Evolutionary conservation across 352 stramenopile species (phyloP).

Genomic region (Lagenidium giganteum): DNA sequence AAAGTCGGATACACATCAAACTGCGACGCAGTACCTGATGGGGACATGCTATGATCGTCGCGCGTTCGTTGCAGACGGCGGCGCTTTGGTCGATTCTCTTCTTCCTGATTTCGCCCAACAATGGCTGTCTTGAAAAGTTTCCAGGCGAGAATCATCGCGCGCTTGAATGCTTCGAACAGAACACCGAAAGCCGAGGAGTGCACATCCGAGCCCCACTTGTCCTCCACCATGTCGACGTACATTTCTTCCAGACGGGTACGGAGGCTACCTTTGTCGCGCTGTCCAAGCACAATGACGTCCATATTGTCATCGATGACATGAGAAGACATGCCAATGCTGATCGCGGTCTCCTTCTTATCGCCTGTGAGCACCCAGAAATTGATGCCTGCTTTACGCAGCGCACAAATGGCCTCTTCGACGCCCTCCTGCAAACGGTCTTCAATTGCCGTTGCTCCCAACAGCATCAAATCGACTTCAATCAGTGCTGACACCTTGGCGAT

Average conservation of each 20-base stretch:
- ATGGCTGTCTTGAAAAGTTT: slow-evolving; percentile 61
- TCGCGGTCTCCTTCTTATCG: slow-evolving; percentile 85
- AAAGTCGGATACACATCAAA: slow-evolving; percentile 67
- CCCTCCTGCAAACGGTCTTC: slow-evolving; percentile 92
- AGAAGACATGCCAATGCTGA: slow-evolving; percentile 87
- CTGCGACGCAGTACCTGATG: slow-evolving; percentile 29
- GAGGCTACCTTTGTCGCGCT: slow-evolving; percentile 73
- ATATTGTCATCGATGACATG: slow-evolving; percentile 89
- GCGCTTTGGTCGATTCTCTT: slow-evolving; percentile 62
- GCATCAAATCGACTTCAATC: slow-evolving; percentile 82
- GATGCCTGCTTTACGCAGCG: slow-evolving; percentile 91
- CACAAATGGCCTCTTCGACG: slow-evolving; percentile 89
- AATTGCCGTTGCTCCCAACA: slow-evolving; percentile 90
- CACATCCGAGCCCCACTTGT: slow-evolving; percentile 84
- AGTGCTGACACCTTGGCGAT: slow-evolving; percentile 71
- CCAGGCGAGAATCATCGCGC: slow-evolving; percentile 59
- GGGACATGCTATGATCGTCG: slow-evolving; percentile 36
- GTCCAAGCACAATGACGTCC: slow-evolving; percentile 83
- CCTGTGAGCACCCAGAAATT: slow-evolving; percentile 96
- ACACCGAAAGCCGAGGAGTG: slow-evolving; percentile 72
- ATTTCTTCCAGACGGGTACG: slow-evolving; percentile 76
- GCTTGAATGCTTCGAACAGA: slow-evolving; percentile 73
- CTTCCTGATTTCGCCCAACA: slow-evolving; percentile 67
- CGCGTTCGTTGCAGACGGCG: slow-evolving; percentile 43
- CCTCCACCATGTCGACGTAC: slow-evolving; percentile 83